phyloP scores from a whole-genome alignment of 78 protist genomes.

The Chrysochromulina parva region DNA sequence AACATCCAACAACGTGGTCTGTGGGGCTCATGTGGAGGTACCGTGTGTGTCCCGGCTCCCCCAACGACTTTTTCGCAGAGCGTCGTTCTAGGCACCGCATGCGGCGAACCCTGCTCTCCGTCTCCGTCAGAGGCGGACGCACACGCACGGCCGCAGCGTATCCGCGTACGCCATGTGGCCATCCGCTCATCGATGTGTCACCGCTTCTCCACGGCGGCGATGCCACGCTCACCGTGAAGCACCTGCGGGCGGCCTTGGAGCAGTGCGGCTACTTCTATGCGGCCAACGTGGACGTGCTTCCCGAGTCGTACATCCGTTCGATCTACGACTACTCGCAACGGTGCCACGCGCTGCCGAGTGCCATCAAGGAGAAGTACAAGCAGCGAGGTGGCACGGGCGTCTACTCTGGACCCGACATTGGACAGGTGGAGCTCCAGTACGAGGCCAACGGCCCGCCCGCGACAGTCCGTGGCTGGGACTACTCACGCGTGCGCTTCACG shows the following conservation, averaged over 20 bases:
- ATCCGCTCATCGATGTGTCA: no score
- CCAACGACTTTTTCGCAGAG: no score
- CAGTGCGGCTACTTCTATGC: background rate
- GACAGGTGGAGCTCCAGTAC: background rate
- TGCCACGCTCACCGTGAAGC: background rate
- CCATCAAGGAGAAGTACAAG: background rate
- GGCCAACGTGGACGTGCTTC: background rate
- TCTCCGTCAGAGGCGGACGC: no score
- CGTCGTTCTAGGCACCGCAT: no score
- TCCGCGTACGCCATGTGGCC: no score
- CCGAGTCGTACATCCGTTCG: background rate
- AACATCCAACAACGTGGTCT: no score
- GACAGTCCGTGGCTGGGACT: background rate
- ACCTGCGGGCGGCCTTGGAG: background rate
- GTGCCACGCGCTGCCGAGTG: background rate
- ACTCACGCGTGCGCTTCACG: background rate
- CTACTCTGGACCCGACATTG: background rate
- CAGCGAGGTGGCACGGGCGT: conserved; percentile 1
- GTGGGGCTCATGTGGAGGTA: no score
- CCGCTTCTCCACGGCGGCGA: no score
- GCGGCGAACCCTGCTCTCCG: no score
- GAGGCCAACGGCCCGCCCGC: background rate
- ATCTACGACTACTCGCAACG: background rate
- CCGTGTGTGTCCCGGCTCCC: no score
- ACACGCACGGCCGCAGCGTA: no score